phyloP scores from a whole-genome alignment of 1,284 basidiomycete species.

The Grifola frondosa region DNA sequence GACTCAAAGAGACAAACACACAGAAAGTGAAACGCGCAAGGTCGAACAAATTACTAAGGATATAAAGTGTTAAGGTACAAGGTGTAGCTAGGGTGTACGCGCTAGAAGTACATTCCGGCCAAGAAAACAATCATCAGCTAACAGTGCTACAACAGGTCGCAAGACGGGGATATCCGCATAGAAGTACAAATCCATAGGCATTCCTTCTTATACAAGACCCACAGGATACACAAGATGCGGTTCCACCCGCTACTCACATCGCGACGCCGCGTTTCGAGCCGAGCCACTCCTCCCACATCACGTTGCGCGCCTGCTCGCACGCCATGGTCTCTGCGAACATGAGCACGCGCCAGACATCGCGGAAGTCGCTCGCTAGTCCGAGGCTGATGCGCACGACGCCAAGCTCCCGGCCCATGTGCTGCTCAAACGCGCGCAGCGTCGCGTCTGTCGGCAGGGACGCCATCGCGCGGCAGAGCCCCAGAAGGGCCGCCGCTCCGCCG shows the following conservation, averaged over 20 bases:
- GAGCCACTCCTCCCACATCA: slow-evolving; percentile 34
- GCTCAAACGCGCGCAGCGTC: slow-evolving; percentile 62
- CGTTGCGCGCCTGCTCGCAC: slow-evolving; percentile 39
- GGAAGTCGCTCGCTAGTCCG: slow-evolving; percentile 72
- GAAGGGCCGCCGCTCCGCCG: slow-evolving; percentile 69
- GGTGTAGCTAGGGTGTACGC: no score
- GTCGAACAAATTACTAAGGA: no score
- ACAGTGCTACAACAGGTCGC: no score
- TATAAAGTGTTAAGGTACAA: no score
- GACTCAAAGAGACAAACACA: no score
- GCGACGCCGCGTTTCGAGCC: slow-evolving; percentile 22
- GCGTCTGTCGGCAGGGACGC: slow-evolving; percentile 55
- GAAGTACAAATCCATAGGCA: slow-evolving; percentile 12
- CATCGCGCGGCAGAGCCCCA: slow-evolving; percentile 71
- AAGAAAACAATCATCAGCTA: no score
- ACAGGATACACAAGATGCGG: background rate
- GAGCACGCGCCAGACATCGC: slow-evolving; percentile 70
- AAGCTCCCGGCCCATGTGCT: slow-evolving; percentile 60
- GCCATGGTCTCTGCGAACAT: slow-evolving; percentile 53
- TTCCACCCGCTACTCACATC: slow-evolving; percentile 7
- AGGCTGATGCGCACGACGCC: slow-evolving; percentile 76
- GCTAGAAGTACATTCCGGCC: no score
- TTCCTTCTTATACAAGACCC: background rate
- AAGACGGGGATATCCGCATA: no score
- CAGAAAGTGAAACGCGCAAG: no score